Evolutionary conservation across 2,329 filamentous ascomycete species (phyloP), one percentile per base, ranked within the genome.

Genomic region (Fusarium pilosicola): DNA sequence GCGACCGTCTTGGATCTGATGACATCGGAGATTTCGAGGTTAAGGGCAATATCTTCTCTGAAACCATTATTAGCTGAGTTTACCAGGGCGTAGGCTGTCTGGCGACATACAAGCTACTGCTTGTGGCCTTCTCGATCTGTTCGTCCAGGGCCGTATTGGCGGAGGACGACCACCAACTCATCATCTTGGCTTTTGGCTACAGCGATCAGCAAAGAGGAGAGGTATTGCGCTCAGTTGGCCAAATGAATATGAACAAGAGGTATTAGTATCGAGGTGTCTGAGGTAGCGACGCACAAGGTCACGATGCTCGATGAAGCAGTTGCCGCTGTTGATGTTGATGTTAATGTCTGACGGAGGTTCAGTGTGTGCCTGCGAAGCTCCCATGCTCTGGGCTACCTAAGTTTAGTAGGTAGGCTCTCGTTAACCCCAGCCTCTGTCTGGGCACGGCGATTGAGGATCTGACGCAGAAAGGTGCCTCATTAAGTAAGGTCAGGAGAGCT

Each of bases 1-100:
- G 95, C 95, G 57, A 99, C 96, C 24, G 95, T 97, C 86, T 98
- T 98, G 79, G 95, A 98, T 78, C 96, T 91, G 83, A 99, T 98
- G 77, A 97, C 88, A 85, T 99, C 96, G 82, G 96, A 98, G 78
- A 99, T 98, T 84, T 99, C 96, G 80, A 99, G 91, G 82, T 98
- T 98, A 77, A 98, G 90, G 45, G 96, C 93, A 82, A 99, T 98
- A 80, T 99, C 96, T 85, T 99, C 95, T 76, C 94, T 97, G 61
- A 38, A 48, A 54, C 9, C 32, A 55, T 36, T 30, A 61, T 77
- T 55, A 78, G 73, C n/a, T 28, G 48, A 45, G 45, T 48, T 11
- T 24, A 38, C 36, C 59, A 49, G 51, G 18, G 78, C 57, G 80
- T 75, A 65, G 61, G 41, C 39, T 64, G 48, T 22, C 7, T 8